Evolutionary conservation across 2,329 filamentous ascomycete genomes (phyloP), one percentile per base, ranked within the genome.

Genomic region (Trichoderma pleuroti): DNA sequence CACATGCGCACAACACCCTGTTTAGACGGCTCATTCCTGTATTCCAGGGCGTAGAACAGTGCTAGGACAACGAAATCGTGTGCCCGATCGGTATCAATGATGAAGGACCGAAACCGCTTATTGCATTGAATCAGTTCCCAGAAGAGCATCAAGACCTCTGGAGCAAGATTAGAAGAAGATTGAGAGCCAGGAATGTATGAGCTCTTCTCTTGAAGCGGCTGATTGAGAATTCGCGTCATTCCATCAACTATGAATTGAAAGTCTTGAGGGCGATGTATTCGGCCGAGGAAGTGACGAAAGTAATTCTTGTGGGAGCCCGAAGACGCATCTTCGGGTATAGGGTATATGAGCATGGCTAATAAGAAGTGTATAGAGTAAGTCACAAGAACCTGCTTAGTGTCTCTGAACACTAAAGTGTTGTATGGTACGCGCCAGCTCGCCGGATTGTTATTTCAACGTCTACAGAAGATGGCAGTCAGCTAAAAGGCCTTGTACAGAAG

Each of bases 61-160:
- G 97, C 90, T 24, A 98, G 84, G 14, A 98, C 89, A 65, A 98
- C 87, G 80, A 98, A 98, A 79, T 99, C 96, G 77, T 98, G 93
- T 0, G 93, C 93, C 68, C 95, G 87, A 77, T 96, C 93, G 0
- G 96, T 98, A 76, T 99, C 96, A 73, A 98, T 95, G 76, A 99
- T 96, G 81, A 98, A 99, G 1, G 94, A 93, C 36, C 96, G 88
- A 82, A 99, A 99, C 71, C 95, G 88, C 82, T 97, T 98, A 82
- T 99, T 99, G 86, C 95, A 98, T 81, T 99, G 96, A 5, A 96
- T 89, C 46, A 93, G 90, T 83, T 99, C 96, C 96, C 96, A 99
- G 78, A 98, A 98, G 2, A 99, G 86, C 87, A 98, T 96, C 69
- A 98, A 90, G 84, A 97, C 97, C 81, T 99, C 96, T 2, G 96